Evolutionary conservation across 1,284 basidiomycete genomes (phyloP).

Genomic region (Butyriboletus appendiculatus): DNA sequence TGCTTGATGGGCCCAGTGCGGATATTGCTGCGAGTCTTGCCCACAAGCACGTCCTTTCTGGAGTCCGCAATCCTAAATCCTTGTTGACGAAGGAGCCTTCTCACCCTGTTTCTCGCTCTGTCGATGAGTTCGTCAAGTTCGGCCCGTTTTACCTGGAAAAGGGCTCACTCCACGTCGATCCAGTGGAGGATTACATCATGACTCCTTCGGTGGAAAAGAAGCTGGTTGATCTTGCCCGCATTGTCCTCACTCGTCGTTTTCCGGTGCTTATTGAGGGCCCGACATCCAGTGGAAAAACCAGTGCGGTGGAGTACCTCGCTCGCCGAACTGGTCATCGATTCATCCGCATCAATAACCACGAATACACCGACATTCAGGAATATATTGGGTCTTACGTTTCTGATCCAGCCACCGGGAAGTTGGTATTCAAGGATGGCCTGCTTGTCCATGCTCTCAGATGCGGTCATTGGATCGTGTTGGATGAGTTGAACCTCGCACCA

Average conservation of each 20-base stretch:
- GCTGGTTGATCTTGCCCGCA: slow-evolving; percentile 89
- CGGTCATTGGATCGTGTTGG: slow-evolving; percentile 98
- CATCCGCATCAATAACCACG: slow-evolving; percentile 99
- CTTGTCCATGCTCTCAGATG: slow-evolving; percentile 90
- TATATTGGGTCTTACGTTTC: slow-evolving; percentile 98
- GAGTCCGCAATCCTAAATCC: slow-evolving; percentile 81
- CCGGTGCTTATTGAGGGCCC: slow-evolving; percentile 98
- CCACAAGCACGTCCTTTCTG: slow-evolving; percentile 79
- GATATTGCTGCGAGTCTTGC: slow-evolving; percentile 70
- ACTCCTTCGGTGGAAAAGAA: slow-evolving; percentile 98
- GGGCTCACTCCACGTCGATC: slow-evolving; percentile 68
- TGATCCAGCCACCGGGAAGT: slow-evolving; percentile 88
- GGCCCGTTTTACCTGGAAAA: slow-evolving; percentile 91
- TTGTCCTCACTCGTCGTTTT: slow-evolving; percentile 87
- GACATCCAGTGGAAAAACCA: slow-evolving; percentile 97
- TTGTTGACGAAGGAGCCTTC: slow-evolving; percentile 70
- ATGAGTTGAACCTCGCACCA: slow-evolving; percentile 97
- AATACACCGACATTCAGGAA: slow-evolving; percentile 99
- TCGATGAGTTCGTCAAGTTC: slow-evolving; percentile 76
- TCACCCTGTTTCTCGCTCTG: slow-evolving; percentile 49
- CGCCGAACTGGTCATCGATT: slow-evolving; percentile 93
- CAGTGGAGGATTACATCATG: slow-evolving; percentile 84
- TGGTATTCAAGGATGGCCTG: slow-evolving; percentile 93
- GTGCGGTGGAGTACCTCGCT: slow-evolving; percentile 95
- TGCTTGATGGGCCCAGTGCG: slow-evolving; percentile 79